Evolutionary conservation across 257 asterid species (phyloP), one percentile per base, ranked within the genome.

Genomic region (Perilla frutescens): DNA sequence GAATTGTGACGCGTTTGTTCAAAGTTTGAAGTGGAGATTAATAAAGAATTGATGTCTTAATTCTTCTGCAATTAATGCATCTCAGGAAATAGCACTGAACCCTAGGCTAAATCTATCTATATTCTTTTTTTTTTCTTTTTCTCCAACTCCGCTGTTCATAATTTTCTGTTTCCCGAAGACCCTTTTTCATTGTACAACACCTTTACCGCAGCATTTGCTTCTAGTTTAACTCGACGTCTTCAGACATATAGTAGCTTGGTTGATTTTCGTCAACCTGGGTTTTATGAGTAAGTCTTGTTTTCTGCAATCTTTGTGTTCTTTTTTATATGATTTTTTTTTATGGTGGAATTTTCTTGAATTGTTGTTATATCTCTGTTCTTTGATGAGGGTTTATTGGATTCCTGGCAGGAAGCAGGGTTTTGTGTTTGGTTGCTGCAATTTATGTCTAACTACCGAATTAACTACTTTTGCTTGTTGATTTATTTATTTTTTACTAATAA

Each of bases 61-160:
- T 81, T 78, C 67, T 75, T 66, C 58, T 2, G 64, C 62, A 71
- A 32, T 79, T 54, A 72, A 82, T 78, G 62, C 49, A 11, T 56
- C 66, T 47, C 48, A 66, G 49, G 62, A 7, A 54, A 41, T 3
- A 62, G 72, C 77, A 49, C 81, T 5, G 43, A 29, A 3, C 65
- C 62, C 77, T 37, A 72, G 79, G 81, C 55, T 44, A 53, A 67
- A n/a, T n/a, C n/a, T n/a, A 71, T 77, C 73, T 26, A 63, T 45
- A 62, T 43, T 63, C 50, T 14, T 45, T 29, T 6, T 32, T 6
- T 5, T 48, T 60, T 66, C 11, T 12, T 56, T 34, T 45, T 39
- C 15, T 29, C 7, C 32, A 6, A 4, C 49, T 67, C 8, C 41
- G n/a, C 56, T 53, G 60, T 49, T 76, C 73, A 11, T 56, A n/a